Base-by-base conservation (phyloP, 352 stramenopile genomes). In the Globisporangium canariense region DNA sequence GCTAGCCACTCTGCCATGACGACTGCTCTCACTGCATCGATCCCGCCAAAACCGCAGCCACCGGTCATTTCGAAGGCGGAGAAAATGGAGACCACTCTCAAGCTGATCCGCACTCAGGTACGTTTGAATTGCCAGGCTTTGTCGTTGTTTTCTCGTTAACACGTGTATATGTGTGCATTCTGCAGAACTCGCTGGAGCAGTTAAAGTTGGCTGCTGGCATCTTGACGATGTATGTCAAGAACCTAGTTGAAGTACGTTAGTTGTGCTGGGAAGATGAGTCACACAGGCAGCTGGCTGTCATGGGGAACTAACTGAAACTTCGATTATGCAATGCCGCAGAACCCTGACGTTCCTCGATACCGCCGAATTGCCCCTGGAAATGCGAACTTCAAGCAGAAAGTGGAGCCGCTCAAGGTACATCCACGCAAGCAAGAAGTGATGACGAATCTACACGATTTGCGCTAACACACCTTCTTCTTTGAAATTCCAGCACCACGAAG, bases 151-250 rank as follows among this genome's bases (percentile, higher is more conserved):
- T 13, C 22, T 51, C 18, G 22, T 25, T 57, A 43, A 47, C 1
- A 20, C 2, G 52, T 22, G 53, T 25, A 55, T 65, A 65, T 18
- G 6, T 65, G 28, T 41, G 6, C 14, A 14, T 22, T 47, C 40
- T 60, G 28, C 57, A 94, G 85, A 94, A 94, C 38, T 78, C 81
- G 18, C 55, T 83, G 28, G 85, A 92, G 40, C 74, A 89, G 64
- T 68, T 94, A 5, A 86, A 91, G 51, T 54, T 88, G 25, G 83
- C 79, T 59, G 74, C 79, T 10, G 77, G 80, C 2, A 89, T 94
- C 63, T 74, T 94, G 22, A 83, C 81, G 62, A 94, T 94, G 85
- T 94, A 94, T 74, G 83, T 91, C 61, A 92, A 91, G 76, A 94
- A 94, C 63, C 66, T 94, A 14, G 73, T 90, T 20, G 85, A 93